Percentiles rank a stretch among this genome's conserved stretches.
These are phyloP conservation scores for Oryza meyeriana DNA, from an alignment of 176 grass and related monocot species.

Conservation along the genomic window DNA sequence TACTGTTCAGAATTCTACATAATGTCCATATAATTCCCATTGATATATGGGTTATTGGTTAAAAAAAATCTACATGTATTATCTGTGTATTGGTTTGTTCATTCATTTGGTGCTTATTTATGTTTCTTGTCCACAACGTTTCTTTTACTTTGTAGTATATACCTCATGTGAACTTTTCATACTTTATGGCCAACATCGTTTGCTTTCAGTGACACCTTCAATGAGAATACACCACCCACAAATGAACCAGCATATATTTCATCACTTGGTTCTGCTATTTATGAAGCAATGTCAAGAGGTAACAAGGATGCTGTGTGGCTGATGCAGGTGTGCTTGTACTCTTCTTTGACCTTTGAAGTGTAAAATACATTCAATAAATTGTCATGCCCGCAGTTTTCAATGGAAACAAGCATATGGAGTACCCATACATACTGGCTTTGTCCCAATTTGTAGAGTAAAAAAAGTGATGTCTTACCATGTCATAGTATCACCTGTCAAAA, in stretches of 20 bases:
- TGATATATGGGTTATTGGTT: neutral
- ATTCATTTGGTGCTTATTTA: constrained; percentile 18
- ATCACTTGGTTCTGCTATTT: constrained; percentile 89
- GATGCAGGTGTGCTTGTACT: constrained; percentile 70
- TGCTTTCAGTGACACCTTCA: constrained; percentile 92
- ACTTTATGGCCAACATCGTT: constrained; percentile 24
- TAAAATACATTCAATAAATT: neutral
- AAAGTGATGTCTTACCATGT: neutral
- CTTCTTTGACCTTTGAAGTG: constrained; percentile 9
- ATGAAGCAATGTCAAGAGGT: constrained; percentile 77
- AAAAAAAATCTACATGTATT: constrained; percentile 1
- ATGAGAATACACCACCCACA: constrained; percentile 95
- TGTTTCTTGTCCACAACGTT: neutral
- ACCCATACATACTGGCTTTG: neutral
- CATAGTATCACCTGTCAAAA: neutral
- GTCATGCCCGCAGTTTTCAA: neutral
- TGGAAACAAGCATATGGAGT: neutral
- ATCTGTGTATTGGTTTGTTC: neutral
- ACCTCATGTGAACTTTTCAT: constrained; percentile 11
- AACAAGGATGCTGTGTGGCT: constrained; percentile 92
- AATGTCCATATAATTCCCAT: neutral
- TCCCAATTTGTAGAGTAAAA: neutral
- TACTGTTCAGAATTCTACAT: neutral
- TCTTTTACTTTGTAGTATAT: neutral
- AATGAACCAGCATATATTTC: constrained; percentile 88